These are phyloP conservation scores for Heliamphora pulchella DNA, from an alignment of 179 eudicot species.

Conservation along the genomic window DNA sequence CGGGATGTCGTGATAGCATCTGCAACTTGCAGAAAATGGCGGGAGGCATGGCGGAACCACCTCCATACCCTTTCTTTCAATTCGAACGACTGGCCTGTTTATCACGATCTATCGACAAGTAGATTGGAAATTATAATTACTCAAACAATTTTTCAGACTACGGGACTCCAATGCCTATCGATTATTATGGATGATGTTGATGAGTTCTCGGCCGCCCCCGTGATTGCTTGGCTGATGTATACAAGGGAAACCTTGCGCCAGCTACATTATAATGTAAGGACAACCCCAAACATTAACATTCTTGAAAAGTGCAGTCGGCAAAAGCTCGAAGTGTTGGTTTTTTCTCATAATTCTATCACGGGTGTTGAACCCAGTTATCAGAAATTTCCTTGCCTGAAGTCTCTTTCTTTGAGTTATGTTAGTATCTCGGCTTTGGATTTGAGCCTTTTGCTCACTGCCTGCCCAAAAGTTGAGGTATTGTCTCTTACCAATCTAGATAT, in stretches of 20 bases:
- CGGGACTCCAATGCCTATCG: conserved; percentile 61
- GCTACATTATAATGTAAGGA: conserved; percentile 61
- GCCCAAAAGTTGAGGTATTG: conserved; percentile 64
- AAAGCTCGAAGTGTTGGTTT: conserved; percentile 55
- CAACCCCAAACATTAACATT: conserved; percentile 66
- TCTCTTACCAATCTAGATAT: conserved; percentile 60
- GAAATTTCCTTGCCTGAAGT: conserved; percentile 64
- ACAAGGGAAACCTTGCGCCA: conserved; percentile 68
- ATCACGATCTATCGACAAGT: conserved; percentile 48
- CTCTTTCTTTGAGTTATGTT: conserved; percentile 72
- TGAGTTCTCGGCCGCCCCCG: conserved; percentile 88
- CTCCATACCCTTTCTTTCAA: conserved; percentile 72
- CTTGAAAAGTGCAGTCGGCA: conserved; percentile 82
- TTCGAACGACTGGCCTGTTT: conserved; percentile 64
- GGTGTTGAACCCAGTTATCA: conserved; percentile 85
- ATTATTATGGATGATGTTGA: conserved; percentile 80
- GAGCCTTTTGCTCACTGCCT: conserved; percentile 70
- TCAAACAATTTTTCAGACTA: conserved; percentile 77
- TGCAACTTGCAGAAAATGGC: conserved; percentile 79
- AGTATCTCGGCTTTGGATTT: conserved; percentile 80
- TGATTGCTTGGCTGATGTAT: conserved; percentile 92
- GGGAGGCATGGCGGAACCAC: conserved; percentile 71
- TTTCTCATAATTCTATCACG: conserved; percentile 68
- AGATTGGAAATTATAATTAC: conserved; percentile 71
- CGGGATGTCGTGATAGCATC: conserved; percentile 82